Evolutionary conservation across 345 rosid species (phyloP).

Genomic region (Bretschneidera sinensis): DNA sequence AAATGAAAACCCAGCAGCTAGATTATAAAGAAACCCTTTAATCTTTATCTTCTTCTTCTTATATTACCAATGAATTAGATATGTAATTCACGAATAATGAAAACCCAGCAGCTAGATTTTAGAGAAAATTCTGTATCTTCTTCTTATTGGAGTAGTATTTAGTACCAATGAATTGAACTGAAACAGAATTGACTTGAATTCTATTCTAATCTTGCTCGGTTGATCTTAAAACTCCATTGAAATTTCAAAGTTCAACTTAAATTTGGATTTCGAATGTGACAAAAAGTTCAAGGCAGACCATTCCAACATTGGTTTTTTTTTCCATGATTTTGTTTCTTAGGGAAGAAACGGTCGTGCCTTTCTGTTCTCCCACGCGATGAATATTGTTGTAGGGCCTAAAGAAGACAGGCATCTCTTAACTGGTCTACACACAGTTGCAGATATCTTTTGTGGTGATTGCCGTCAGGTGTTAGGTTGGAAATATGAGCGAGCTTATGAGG

Average conservation of each 20-base stretch:
- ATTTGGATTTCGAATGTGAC: neutral
- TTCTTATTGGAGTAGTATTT: no score
- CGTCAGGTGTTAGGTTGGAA: conserved; percentile 78
- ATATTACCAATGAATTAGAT: neutral
- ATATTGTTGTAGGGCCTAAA: conserved; percentile 55
- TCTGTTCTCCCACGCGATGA: conserved; percentile 85
- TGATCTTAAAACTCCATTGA: neutral
- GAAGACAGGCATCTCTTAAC: conserved; percentile 74
- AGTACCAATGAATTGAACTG: neutral
- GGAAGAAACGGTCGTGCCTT: conserved; percentile 87
- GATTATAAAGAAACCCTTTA: no score
- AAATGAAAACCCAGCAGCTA: no score
- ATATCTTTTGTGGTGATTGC: conserved; percentile 66
- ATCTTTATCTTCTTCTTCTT: no score
- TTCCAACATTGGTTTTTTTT: conserved; percentile 1
- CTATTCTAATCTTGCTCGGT: conserved; percentile 7
- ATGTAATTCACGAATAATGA: neutral
- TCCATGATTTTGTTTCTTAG: conserved; percentile 22
- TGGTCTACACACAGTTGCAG: conserved; percentile 87
- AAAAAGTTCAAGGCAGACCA: neutral
- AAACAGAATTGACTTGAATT: neutral
- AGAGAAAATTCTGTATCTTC: neutral
- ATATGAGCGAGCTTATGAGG: conserved; percentile 71
- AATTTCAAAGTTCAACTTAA: conserved; percentile 3
- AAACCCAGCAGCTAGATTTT: neutral